A percentile compares a stretch with the other conserved stretches of the same genome.
phyloP scores from a whole-genome alignment of 805 yeast genomes.

The Candida coleopterorum region DNA sequence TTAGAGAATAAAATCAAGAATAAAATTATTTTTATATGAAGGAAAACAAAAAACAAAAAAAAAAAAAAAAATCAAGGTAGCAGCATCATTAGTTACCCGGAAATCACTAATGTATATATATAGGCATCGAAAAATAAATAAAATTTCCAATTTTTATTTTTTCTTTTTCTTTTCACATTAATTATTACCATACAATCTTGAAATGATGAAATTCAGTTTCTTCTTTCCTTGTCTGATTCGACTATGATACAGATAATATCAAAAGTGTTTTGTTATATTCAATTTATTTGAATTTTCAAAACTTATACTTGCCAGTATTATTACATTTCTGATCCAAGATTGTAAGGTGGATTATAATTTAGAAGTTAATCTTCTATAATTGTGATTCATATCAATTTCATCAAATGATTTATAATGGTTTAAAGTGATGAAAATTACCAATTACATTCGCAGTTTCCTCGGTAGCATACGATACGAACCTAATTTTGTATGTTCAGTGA shows the following conservation, averaged over 20 bases:
- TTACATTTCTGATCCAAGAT: constrained; percentile 53
- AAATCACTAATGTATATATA: neutral
- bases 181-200: constrained; percentile 9
- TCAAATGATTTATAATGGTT: constrained; percentile 5
- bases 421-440: constrained; percentile 67
- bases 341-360: constrained; percentile 3
- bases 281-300: constrained; percentile 18
- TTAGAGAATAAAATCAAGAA: too few species aligned
- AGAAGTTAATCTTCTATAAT: constrained; percentile 1
- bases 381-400: constrained; percentile 4
- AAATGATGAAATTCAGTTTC: constrained; percentile 52
- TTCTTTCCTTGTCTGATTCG: constrained; percentile 93
- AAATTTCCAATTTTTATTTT: too few species aligned
- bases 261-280: constrained; percentile 2
- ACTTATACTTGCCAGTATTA: constrained; percentile 88
- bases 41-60: too few species aligned
- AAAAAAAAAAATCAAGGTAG: too few species aligned
- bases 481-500: constrained; percentile 76
- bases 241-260: constrained; percentile 68
- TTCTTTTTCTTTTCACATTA: neutral
- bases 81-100: constrained; percentile 1
- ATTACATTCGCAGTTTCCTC: constrained; percentile 95
- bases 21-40: too few species aligned
- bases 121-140: constrained; percentile 1
- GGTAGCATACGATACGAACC: constrained; percentile 86